These are phyloP conservation scores for Pulicaria dysenterica DNA, from an alignment of 129 eudicot genomes.

Conservation along the genomic window DNA sequence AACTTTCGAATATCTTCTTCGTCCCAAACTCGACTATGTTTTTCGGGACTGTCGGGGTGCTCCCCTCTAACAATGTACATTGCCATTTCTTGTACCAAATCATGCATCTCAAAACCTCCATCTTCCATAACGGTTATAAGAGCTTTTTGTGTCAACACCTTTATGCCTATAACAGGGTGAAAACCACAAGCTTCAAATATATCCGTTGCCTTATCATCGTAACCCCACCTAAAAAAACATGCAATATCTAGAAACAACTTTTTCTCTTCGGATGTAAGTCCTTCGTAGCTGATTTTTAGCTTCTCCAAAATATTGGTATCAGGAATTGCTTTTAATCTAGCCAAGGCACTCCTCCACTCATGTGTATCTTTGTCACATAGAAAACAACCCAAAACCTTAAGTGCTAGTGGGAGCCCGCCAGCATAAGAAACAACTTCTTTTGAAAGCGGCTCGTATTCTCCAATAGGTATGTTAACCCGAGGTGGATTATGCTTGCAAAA, in stretches of 20 bases:
- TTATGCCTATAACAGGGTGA: conserved; percentile 17
- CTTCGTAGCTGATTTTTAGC: conserved; percentile 30
- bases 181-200: conserved; percentile 26
- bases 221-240: conserved; percentile 14
- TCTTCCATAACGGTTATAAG: conserved; percentile 1
- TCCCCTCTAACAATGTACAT: conserved; percentile 31
- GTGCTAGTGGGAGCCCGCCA: conserved; percentile 33
- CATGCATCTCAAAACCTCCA: conserved; percentile 25
- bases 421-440: conserved; percentile 17
- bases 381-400: conserved; percentile 22
- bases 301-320: conserved; percentile 16
- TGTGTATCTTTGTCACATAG: neutral
- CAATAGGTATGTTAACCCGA: neutral
- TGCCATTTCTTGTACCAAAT: conserved; percentile 34
- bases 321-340: conserved; percentile 20
- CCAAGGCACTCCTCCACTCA: conserved; percentile 26
- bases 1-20: conserved; percentile 7
- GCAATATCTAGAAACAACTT: conserved; percentile 34
- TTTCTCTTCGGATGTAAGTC: conserved; percentile 11
- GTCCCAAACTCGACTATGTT: conserved; percentile 23
- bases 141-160: conserved; percentile 16
- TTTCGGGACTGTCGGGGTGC: conserved; percentile 14
- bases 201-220: neutral
- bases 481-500: conserved; percentile 11
- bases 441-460: conserved; percentile 8